Base-by-base conservation (phyloP, 1,139 yeast species). In the Scheffersomyces illinoinensis region DNA sequence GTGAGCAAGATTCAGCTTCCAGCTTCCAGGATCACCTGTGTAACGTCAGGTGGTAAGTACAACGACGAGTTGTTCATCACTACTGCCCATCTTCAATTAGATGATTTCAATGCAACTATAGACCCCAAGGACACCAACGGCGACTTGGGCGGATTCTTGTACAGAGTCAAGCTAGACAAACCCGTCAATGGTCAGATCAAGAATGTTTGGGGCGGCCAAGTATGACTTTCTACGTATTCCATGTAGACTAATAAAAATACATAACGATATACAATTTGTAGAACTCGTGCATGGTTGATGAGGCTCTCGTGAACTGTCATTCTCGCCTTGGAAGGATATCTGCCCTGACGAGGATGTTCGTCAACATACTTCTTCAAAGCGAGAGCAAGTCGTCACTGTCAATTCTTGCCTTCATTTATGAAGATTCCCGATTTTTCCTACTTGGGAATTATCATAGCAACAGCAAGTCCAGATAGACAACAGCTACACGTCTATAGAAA, bases 21-120 rank as follows among this genome's bases (percentile, higher is more conserved):
- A 0, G 88, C 89, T 0, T 68, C 81, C 56, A 77, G 88, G 63
- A 73, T 87, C 53, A 86, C 95, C 4, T 90, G 97, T 69, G 88
- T 89, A 52, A 83, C 89, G 0, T 79, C 90, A 64, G 96, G 93
- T 6, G 96, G 97, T 3, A 71, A 70, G 17, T 69, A 84, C 51
- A 72, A 77, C 59, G 84, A 86, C 66, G 89, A 86, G 58, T 66
- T 93, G 59, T 88, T 82, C 66, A 85, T 92, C 54, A 89, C 97
- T 14, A 82, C 89, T 23, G 97, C 90, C 1, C 85, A 85, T 64
- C 68, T 76, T 61, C 72, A 82, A 55, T 75, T 82, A 61, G 76
- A 71, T 50, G 83, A 81, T 54, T 74, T 74, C 43, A 66, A 69
- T 5, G 71, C 67, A 3, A 70, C 68, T 47, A 70, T 78, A 56